Evolutionary conservation across 1,284 basidiomycete genomes (phyloP).

Genomic region (Jaminaea rosea): DNA sequence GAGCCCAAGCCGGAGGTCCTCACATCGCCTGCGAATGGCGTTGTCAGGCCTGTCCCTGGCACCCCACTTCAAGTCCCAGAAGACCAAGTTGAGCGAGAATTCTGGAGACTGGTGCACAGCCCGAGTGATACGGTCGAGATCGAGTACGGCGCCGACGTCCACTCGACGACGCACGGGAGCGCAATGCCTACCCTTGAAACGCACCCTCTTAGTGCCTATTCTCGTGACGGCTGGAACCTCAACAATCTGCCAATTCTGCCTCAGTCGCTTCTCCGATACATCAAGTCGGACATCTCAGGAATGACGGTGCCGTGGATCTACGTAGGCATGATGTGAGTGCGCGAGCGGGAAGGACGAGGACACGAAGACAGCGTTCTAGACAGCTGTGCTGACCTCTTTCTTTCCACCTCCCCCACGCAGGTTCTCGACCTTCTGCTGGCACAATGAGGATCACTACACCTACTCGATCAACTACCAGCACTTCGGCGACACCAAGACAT

Average conservation of each 20-base stretch:
- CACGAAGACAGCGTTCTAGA: no score
- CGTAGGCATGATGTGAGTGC: conserved; percentile 95
- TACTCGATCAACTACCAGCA: conserved; percentile 68
- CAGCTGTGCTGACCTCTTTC: no score
- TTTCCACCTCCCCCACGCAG: no score
- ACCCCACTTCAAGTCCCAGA: conserved; percentile 62
- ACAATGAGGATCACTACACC: conserved; percentile 99
- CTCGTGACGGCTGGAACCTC: conserved; percentile 91
- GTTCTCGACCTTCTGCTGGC: conserved; percentile 99
- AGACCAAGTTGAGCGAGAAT: conserved; percentile 85
- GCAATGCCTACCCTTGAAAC: conserved; percentile 91
- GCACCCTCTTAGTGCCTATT: conserved; percentile 74
- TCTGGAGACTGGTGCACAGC: conserved; percentile 90
- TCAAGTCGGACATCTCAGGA: conserved; percentile 97
- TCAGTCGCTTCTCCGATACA: conserved; percentile 75
- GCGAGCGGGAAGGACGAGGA: no score
- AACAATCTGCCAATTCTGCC: conserved; percentile 89
- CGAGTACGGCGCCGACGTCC: conserved; percentile 97
- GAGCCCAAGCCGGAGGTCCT: conserved; percentile 3
- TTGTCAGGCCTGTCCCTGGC: conserved; percentile 22
- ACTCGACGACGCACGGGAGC: conserved; percentile 93
- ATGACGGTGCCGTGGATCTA: conserved; percentile 99
- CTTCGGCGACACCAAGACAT: conserved; percentile 98
- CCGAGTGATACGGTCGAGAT: conserved; percentile 87
- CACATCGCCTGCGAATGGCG: conserved; percentile 15